A percentile compares a stretch with the other conserved stretches of the same genome.
Conservation (phyloP, 176 grass and related monocot species). For the Dendrocalamus sinicus region DNA sequence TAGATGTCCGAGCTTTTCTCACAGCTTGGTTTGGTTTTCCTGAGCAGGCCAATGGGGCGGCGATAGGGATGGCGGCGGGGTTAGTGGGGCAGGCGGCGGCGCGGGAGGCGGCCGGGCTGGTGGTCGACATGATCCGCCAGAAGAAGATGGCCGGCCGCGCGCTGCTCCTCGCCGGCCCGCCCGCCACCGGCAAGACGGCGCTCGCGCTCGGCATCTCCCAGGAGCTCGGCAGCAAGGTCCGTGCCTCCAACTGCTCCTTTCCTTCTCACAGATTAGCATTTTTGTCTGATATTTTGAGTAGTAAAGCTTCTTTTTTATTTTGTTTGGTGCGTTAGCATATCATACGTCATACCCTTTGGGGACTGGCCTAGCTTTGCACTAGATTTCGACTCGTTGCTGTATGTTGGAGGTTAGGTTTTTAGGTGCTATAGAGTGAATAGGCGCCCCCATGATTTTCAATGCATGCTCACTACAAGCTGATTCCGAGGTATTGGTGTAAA, state of each 20-base stretch:
- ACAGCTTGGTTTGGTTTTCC: conserved; percentile 8
- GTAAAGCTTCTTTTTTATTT: not conserved
- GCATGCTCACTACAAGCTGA: not conserved
- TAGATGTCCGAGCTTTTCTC: conserved; percentile 19
- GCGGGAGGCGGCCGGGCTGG: conserved; percentile 71
- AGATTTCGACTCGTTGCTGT: not conserved
- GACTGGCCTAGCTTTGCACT: not conserved
- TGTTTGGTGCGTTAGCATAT: not conserved
- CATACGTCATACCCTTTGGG: not conserved
- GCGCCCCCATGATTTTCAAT: not conserved
- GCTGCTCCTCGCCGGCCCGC: conserved; percentile 81
- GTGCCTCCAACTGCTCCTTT: conserved; percentile 24
- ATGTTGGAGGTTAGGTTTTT: not conserved
- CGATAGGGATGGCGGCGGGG: conserved; percentile 73
- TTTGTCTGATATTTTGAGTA: not conserved
- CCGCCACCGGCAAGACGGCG: conserved; percentile 87
- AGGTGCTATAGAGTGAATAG: not conserved
- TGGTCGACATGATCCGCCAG: conserved; percentile 91
- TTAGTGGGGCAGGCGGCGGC: conserved; percentile 87
- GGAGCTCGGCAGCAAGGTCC: conserved; percentile 96
- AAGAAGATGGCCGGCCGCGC: conserved; percentile 97
- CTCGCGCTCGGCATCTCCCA: conserved; percentile 87
- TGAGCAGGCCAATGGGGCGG: conserved; percentile 61
- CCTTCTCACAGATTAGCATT: not conserved
- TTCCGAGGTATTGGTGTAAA: not conserved